Conservation (phyloP, 768 basidiomycete species). For the Podaxis carcinomalis region DNA sequence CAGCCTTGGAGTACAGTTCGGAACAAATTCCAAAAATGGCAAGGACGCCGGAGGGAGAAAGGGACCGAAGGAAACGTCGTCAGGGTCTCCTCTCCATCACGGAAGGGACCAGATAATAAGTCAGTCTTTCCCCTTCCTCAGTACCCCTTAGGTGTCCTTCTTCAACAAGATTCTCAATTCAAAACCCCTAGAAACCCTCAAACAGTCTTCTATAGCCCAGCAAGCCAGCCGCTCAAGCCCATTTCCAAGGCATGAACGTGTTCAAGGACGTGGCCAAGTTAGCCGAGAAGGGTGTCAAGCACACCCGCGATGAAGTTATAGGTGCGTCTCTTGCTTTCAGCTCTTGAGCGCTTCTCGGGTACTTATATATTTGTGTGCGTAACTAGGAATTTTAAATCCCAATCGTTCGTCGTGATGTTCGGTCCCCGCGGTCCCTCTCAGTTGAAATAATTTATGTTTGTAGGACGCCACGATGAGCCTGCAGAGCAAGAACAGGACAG, state of each 20-base stretch:
- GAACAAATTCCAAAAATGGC: background rate
- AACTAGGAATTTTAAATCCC: constrained; percentile 37
- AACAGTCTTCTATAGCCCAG: constrained; percentile 12
- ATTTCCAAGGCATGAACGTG: constrained; percentile 26
- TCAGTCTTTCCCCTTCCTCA: constrained; percentile 2
- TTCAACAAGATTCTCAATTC: constrained; percentile 28
- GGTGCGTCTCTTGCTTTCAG: constrained; percentile 18
- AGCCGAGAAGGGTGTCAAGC: constrained; percentile 31
- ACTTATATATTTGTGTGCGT: background rate
- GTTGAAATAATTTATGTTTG: background rate
- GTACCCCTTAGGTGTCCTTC: constrained; percentile 31
- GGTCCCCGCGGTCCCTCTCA: background rate
- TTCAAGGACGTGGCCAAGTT: constrained; percentile 20
- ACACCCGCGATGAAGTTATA: constrained; percentile 38
- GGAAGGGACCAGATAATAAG: background rate
- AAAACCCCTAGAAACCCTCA: constrained; percentile 14
- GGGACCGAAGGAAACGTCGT: background rate
- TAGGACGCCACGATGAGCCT: constrained; percentile 71
- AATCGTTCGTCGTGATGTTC: constrained; percentile 34
- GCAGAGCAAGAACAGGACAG: constrained; percentile 69
- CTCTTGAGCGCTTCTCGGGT: background rate
- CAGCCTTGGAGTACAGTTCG: background rate
- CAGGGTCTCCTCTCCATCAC: background rate
- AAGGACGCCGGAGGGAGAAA: background rate
- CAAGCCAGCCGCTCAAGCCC: constrained; percentile 8